Evolutionary conservation across 148 eudicot species (phyloP).

Genomic region (Amaranthus hypochondriacus): DNA sequence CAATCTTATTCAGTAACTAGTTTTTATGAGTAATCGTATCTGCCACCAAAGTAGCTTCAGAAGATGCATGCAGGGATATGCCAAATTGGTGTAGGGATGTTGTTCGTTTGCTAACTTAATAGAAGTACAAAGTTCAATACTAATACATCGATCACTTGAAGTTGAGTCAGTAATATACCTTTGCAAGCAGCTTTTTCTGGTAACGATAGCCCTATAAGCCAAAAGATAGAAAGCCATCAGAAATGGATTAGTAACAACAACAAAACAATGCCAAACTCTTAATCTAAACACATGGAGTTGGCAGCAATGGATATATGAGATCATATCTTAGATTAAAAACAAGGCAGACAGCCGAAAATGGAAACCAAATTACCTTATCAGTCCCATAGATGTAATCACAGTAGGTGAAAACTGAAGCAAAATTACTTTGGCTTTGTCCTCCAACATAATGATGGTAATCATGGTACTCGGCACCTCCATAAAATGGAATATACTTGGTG

Average conservation of each 20-base stretch:
- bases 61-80: too few species aligned
- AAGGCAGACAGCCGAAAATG: not conserved
- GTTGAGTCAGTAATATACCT: constrained; percentile 41
- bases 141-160: not conserved
- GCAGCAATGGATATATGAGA: constrained; percentile 21
- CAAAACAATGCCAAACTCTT: too few species aligned
- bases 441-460: constrained; percentile 99
- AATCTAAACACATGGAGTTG: too few species aligned
- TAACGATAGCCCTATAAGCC: constrained; percentile 72
- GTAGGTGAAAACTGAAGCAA: constrained; percentile 93
- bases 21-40: not conserved
- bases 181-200: constrained; percentile 75
- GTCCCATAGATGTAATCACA: constrained; percentile 98
- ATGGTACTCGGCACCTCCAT: constrained; percentile 95
- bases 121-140: not conserved
- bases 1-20: not conserved
- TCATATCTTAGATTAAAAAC: constrained; percentile 8
- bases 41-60: too few species aligned
- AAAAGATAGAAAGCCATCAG: constrained; percentile 12
- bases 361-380: constrained; percentile 61
- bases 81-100: too few species aligned
- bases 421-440: constrained; percentile 95
- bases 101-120: too few species aligned
- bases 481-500: constrained; percentile 86
- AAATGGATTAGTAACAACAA: constrained; percentile 20